Evolutionary conservation across 108 stramenopile species (phyloP).

Genomic region (Mediolabrus comicus): DNA sequence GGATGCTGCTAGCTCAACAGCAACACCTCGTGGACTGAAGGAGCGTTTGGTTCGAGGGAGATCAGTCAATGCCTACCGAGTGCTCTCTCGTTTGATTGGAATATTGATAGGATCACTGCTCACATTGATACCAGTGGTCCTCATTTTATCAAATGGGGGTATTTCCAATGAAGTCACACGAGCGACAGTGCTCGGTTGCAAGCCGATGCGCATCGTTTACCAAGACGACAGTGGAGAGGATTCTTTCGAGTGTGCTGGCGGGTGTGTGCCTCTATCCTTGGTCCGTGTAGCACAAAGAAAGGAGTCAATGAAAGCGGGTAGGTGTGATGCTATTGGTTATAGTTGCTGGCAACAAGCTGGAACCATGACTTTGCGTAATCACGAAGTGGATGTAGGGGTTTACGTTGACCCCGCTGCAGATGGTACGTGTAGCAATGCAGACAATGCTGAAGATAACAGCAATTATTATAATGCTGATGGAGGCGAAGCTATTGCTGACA

Average conservation of each 20-base stretch:
- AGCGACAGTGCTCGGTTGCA: conserved; percentile 41
- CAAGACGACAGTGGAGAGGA: conserved; percentile 12
- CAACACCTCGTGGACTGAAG: background rate
- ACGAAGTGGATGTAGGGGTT: conserved; percentile 29
- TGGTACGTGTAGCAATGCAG: conserved; percentile 22
- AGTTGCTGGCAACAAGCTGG: conserved; percentile 25
- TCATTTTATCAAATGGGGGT: conserved; percentile 31
- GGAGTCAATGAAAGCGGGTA: conserved; percentile 31
- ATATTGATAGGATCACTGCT: conserved; percentile 34
- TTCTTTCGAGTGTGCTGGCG: conserved; percentile 39
- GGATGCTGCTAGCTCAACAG: background rate
- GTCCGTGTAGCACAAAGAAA: conserved; percentile 15
- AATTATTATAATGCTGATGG: background rate
- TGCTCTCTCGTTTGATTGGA: conserved; percentile 32
- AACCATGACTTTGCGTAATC: conserved; percentile 28
- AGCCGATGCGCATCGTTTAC: conserved; percentile 40
- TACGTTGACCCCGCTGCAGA: conserved; percentile 30
- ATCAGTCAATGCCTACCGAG: conserved; percentile 13
- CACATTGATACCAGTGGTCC: conserved; percentile 39
- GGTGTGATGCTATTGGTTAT: conserved; percentile 45
- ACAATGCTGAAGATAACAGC: background rate
- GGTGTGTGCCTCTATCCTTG: conserved; percentile 36
- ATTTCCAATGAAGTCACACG: conserved; percentile 38
- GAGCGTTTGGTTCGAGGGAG: background rate
- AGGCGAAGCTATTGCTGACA: background rate